Base-by-base conservation (phyloP, 1,284 basidiomycete species). In the Pholiota adiposa region DNA sequence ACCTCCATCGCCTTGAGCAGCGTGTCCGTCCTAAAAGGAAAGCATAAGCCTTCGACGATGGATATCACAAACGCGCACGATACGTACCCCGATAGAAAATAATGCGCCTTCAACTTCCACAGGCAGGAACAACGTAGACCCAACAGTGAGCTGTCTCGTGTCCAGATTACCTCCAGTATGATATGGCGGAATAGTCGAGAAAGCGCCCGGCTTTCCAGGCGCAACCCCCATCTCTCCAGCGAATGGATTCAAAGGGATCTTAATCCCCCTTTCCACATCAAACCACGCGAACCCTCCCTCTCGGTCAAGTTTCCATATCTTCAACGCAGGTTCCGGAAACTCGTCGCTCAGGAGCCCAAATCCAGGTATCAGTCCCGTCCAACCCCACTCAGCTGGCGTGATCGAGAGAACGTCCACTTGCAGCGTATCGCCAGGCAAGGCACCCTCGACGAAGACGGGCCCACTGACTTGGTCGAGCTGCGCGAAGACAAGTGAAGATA, bases 161-260 rank as follows among this genome's bases (percentile, higher is more conserved):
- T 87, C 86, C 29, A 87, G 72, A 66, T 87, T 87, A 2, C 86
- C 85, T 1, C 85, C 86, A 0, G 85, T 87, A 43, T 70, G 73
- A 63, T 86, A 87, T 0, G 85, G 86, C 51, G 86, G 86, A 56
- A 87, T 87, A 6, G 84, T 87, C 21, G 85, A 86, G 65, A 79
- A 81, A 27, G 82, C 75, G 0, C 86, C 86, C 6, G 67, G 67
- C 56, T 74, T 72, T 9, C 76, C 83, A n/a, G 76, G 79, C n/a
- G 82, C 86, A 11, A 87, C 80, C n/a, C 86, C 84, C 83, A 88
- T 86, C 71, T 87, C 85, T 0, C 86, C 85, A 4, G 82, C 79
- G 67, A 87, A 87, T 7, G 86, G 84, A 33, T 75, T 69, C 16
- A 86, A 60, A 2, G 82, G 83, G 9, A 87, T 80, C 23, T 76